Percentiles rank a stretch among this genome's conserved stretches.
Evolutionary conservation across 2,329 filamentous ascomycete species (phyloP).

Genomic region (Diaporthe helianthi): DNA sequence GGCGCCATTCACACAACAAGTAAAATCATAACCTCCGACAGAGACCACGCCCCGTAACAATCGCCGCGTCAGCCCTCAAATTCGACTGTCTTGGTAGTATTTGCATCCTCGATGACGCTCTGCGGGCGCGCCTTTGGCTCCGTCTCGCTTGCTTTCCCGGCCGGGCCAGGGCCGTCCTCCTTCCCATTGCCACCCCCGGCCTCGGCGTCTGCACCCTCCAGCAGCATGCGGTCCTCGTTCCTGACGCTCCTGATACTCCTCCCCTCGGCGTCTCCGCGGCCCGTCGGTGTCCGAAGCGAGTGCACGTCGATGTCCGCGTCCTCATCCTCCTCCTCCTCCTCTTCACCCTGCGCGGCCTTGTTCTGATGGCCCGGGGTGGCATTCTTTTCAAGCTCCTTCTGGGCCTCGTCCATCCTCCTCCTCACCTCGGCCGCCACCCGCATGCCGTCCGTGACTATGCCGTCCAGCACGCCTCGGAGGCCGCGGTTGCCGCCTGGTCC

Average conservation of each 20-base stretch:
- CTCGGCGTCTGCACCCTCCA: slow-evolving; percentile 77
- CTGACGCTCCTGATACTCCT: slow-evolving; percentile 70
- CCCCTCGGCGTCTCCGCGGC: slow-evolving; percentile 64
- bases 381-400: slow-evolving; percentile 87
- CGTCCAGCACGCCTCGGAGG: slow-evolving; percentile 90
- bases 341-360: slow-evolving; percentile 63
- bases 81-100: slow-evolving; percentile 52
- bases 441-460: slow-evolving; percentile 97
- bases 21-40: no score
- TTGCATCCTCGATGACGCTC: slow-evolving; percentile 36
- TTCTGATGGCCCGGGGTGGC: slow-evolving; percentile 64
- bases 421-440: slow-evolving; percentile 92
- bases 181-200: slow-evolving; percentile 56
- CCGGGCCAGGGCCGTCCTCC: slow-evolving; percentile 39
- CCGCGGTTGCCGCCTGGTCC: slow-evolving; percentile 72
- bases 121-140: slow-evolving; percentile 33
- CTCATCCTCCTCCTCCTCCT: slow-evolving; percentile 73
- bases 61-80: slow-evolving; percentile 50
- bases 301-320: slow-evolving; percentile 57
- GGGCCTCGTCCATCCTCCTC: slow-evolving; percentile 93
- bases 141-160: slow-evolving; percentile 37
- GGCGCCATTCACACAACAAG: background rate
- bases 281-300: slow-evolving; percentile 46
- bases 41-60: background rate
- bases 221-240: slow-evolving; percentile 72